Evolutionary conservation across 805 yeast species (phyloP).

Genomic region (Maudiozyma saulgeensis): DNA sequence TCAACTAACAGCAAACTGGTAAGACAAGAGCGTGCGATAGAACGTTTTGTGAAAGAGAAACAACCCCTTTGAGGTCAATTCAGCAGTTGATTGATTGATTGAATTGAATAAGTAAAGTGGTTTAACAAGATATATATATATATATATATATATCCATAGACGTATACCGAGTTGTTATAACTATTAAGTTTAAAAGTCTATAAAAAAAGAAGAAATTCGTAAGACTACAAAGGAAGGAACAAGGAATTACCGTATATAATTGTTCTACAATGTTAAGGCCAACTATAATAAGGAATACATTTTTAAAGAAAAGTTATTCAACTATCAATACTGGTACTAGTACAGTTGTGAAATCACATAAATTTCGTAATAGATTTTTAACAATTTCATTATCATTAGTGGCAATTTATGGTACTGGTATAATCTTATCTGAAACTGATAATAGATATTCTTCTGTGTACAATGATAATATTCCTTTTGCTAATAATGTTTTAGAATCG

Average conservation of each 20-base stretch:
- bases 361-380: constrained; percentile 27
- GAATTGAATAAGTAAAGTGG: too few relatives aligned
- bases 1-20: too few relatives aligned
- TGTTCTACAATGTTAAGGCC: constrained; percentile 1
- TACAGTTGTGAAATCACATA: constrained; percentile 8
- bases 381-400: constrained; percentile 28
- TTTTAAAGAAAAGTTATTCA: constrained; percentile 5
- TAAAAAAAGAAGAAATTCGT: too few relatives aligned
- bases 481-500: constrained; percentile 42
- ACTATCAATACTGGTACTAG: constrained; percentile 12
- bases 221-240: neutral
- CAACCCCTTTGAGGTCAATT: too few relatives aligned
- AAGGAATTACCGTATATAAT: neutral
- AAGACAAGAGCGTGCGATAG: too few relatives aligned
- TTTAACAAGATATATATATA: too few relatives aligned
- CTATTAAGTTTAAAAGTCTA: too few relatives aligned
- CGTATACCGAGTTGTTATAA: too few relatives aligned
- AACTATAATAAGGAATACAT: neutral
- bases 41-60: too few relatives aligned
- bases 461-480: constrained; percentile 56
- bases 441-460: constrained; percentile 54
- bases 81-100: too few relatives aligned
- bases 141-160: too few relatives aligned
- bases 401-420: constrained; percentile 47
- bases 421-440: constrained; percentile 48